A percentile compares a stretch with the other conserved stretches of the same genome.
Evolutionary conservation across 1,284 basidiomycete species (phyloP).

Genomic region (Pseudozyma sp.): DNA sequence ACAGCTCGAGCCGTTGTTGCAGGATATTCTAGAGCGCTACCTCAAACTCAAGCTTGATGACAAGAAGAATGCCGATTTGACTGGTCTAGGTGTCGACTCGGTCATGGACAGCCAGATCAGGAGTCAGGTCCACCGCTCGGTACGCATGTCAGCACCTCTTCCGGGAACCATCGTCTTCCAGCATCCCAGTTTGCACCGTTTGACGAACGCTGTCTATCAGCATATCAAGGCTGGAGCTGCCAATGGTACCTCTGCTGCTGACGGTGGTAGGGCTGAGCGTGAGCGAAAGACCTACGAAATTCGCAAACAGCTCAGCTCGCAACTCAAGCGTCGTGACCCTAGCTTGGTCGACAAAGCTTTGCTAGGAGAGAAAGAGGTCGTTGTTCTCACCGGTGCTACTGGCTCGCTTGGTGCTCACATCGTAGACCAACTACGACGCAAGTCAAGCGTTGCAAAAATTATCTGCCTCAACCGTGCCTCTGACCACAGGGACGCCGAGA

Average conservation of each 20-base stretch:
- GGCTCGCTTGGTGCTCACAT: conserved; percentile 55
- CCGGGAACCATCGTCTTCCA: conserved; percentile 71
- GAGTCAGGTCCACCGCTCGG: conserved; percentile 30
- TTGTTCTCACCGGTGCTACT: conserved; percentile 54
- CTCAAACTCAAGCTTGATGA: conserved; percentile 56
- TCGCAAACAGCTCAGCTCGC: conserved; percentile 14
- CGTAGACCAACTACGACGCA: conserved; percentile 35
- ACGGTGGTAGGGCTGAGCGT: conserved; percentile 55
- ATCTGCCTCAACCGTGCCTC: conserved; percentile 42
- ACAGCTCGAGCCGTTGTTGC: conserved; percentile 21
- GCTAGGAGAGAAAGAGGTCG: conserved; percentile 5
- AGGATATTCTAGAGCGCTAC: conserved; percentile 26
- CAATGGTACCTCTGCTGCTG: neutral
- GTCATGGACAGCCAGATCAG: conserved; percentile 74
- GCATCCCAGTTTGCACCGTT: conserved; percentile 70
- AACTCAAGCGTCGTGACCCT: conserved; percentile 17
- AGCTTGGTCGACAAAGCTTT: neutral
- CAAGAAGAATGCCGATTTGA: conserved; percentile 68
- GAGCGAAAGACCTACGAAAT: conserved; percentile 38
- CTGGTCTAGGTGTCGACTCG: conserved; percentile 74
- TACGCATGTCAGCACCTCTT: conserved; percentile 38
- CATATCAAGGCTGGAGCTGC: conserved; percentile 1
- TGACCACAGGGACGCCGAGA: conserved; percentile 33
- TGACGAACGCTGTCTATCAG: conserved; percentile 51
- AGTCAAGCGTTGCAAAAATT: conserved; percentile 21